phyloP scores from a whole-genome alignment of 2,329 filamentous ascomycete species.

The Aspergillus terreus region DNA sequence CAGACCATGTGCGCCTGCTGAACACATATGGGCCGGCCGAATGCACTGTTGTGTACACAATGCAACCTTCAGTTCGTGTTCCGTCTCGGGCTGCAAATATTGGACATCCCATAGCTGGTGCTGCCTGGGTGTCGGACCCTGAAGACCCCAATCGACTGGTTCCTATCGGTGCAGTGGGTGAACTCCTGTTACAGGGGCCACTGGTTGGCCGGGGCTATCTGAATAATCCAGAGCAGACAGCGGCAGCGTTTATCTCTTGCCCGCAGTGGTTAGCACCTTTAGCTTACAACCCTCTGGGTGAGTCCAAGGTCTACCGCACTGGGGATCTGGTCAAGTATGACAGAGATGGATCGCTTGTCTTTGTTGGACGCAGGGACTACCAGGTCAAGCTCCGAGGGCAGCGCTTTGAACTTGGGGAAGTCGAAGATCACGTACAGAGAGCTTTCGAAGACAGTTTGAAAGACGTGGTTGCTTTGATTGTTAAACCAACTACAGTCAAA shows the following conservation, averaged over 20 bases:
- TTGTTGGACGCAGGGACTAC: conserved; percentile 58
- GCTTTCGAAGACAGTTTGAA: neutral
- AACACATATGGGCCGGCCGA: conserved; percentile 3
- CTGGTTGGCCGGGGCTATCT: conserved; percentile 4
- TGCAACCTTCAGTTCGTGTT: neutral
- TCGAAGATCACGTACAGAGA: conserved; percentile 8
- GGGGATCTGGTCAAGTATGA: conserved; percentile 32
- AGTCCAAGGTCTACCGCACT: conserved; percentile 20
- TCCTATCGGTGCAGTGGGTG: conserved; percentile 8
- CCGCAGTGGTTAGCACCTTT: conserved; percentile 4
- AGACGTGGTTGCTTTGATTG: neutral
- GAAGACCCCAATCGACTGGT: neutral
- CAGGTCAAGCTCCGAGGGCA: conserved; percentile 65
- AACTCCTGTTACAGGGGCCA: conserved; percentile 8
- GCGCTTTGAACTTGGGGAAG: conserved; percentile 13
- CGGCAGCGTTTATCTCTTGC: neutral
- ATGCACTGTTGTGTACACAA: neutral
- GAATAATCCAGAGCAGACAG: conserved; percentile 2
- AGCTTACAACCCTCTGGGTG: neutral
- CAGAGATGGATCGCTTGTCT: conserved; percentile 31
- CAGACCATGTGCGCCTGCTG: neutral
- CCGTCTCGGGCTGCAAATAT: neutral
- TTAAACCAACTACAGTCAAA: neutral
- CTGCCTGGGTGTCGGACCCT: neutral
- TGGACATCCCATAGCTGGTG: neutral